Conservation (phyloP, 2,329 filamentous ascomycete genomes). For the Xylariales sp. region DNA sequence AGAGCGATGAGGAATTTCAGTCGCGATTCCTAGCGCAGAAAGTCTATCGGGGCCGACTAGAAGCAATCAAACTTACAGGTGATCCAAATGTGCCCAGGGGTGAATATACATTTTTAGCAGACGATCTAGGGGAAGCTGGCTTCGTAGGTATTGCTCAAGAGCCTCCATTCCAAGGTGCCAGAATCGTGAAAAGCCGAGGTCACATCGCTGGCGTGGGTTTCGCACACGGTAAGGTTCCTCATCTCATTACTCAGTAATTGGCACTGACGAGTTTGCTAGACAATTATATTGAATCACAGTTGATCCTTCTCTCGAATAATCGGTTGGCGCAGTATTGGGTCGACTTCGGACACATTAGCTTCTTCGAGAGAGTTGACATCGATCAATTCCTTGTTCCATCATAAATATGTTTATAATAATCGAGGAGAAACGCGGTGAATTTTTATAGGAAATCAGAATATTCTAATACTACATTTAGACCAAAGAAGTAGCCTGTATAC, state of each 20-base stretch:
- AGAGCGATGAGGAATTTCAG: constrained; percentile 61
- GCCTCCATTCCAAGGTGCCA: constrained; percentile 76
- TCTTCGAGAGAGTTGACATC: constrained; percentile 69
- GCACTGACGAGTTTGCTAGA: constrained; percentile 61
- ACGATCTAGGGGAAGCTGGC: constrained; percentile 78
- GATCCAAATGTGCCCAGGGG: constrained; percentile 91
- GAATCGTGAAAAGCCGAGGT: constrained; percentile 78
- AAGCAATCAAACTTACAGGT: constrained; percentile 91
- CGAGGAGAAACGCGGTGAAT: no score
- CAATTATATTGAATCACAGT: constrained; percentile 77
- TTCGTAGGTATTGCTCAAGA: constrained; percentile 73
- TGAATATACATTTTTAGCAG: constrained; percentile 82
- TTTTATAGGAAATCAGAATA: background rate
- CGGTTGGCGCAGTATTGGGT: constrained; percentile 86
- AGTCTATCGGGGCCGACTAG: constrained; percentile 73
- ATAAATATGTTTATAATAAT: constrained; percentile 2
- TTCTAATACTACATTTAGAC: background rate
- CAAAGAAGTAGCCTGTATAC: no score
- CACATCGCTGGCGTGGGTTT: constrained; percentile 84
- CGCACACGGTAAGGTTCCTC: constrained; percentile 69
- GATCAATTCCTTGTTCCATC: constrained; percentile 58
- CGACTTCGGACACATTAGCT: constrained; percentile 68
- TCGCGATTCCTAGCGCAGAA: constrained; percentile 58
- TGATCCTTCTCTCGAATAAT: constrained; percentile 83
- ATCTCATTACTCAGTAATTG: constrained; percentile 16